Evolutionary conservation across 108 stramenopile species (phyloP).

Genomic region (Nitzschia palea): DNA sequence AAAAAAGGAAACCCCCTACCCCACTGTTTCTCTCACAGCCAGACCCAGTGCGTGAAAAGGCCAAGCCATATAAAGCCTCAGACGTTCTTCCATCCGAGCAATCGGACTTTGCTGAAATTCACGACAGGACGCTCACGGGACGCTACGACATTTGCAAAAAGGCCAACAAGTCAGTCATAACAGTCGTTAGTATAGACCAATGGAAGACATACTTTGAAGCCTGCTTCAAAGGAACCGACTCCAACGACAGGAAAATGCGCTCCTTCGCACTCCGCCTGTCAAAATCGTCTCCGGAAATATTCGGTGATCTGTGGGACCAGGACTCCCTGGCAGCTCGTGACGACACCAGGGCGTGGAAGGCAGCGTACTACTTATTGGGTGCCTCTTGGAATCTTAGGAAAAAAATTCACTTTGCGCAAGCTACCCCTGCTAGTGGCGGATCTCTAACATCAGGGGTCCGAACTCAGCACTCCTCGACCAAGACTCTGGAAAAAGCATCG

Average conservation of each 20-base stretch:
- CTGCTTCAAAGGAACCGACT: background rate
- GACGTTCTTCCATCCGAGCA: too few species aligned
- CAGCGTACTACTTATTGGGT: background rate
- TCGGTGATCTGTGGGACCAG: background rate
- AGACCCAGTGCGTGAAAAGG: too few species aligned
- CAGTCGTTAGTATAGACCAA: too few species aligned
- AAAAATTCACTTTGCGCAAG: background rate
- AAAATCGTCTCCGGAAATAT: background rate
- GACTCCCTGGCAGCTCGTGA: background rate
- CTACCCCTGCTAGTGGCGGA: background rate
- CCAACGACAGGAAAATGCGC: background rate
- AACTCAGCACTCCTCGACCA: background rate
- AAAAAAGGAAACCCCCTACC: too few species aligned
- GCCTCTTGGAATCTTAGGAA: background rate
- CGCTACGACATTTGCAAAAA: too few species aligned
- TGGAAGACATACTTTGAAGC: too few species aligned
- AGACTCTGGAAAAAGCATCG: too few species aligned
- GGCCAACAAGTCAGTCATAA: too few species aligned
- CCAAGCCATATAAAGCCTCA: too few species aligned
- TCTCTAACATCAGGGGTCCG: background rate
- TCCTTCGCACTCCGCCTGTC: background rate
- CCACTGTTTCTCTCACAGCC: too few species aligned
- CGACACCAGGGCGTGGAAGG: background rate
- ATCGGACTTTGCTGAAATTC: too few species aligned
- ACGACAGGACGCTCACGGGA: too few species aligned